Percentiles rank a stretch among this genome's conserved stretches.
phyloP scores from a whole-genome alignment of 2,329 filamentous ascomycete species.

The Blastomyces emzantsi region DNA sequence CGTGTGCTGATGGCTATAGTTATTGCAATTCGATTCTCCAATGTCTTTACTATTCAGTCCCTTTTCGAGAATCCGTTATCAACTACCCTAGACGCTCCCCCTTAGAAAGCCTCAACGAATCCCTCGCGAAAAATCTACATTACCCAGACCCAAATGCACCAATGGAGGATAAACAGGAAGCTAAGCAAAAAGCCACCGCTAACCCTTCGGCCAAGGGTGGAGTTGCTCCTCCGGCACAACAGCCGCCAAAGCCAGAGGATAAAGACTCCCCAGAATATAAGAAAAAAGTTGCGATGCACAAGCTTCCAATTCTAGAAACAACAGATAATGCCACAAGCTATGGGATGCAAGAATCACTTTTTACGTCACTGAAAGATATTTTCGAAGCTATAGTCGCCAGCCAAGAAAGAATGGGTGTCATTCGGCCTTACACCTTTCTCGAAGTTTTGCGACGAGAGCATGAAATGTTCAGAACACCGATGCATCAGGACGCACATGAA shows the following conservation, averaged over 20 bases:
- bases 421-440: constrained; percentile 85
- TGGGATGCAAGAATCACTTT: constrained; percentile 89
- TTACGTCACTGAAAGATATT: constrained; percentile 91
- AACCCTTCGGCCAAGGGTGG: constrained; percentile 9
- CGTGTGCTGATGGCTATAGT: constrained; percentile 40
- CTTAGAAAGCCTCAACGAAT: constrained; percentile 58
- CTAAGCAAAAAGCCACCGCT: constrained; percentile 37
- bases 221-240: constrained; percentile 26
- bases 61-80: constrained; percentile 89
- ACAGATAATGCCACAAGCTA: constrained; percentile 72
- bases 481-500: constrained; percentile 98
- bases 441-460: constrained; percentile 92
- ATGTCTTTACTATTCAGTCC: constrained; percentile 89
- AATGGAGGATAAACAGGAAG: constrained; percentile 41
- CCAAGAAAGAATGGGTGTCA: constrained; percentile 71
- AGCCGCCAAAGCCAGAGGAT: constrained; percentile 67
- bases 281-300: constrained; percentile 88
- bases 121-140: constrained; percentile 39
- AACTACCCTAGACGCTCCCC: constrained; percentile 72
- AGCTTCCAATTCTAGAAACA: constrained; percentile 78
- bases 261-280: constrained; percentile 96
- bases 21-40: constrained; percentile 99
- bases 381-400: constrained; percentile 84
- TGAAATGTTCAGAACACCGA: constrained; percentile 92
- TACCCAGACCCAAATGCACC: constrained; percentile 53